phyloP scores from a whole-genome alignment of 345 rosid species.

The Salix koriyanagi region DNA sequence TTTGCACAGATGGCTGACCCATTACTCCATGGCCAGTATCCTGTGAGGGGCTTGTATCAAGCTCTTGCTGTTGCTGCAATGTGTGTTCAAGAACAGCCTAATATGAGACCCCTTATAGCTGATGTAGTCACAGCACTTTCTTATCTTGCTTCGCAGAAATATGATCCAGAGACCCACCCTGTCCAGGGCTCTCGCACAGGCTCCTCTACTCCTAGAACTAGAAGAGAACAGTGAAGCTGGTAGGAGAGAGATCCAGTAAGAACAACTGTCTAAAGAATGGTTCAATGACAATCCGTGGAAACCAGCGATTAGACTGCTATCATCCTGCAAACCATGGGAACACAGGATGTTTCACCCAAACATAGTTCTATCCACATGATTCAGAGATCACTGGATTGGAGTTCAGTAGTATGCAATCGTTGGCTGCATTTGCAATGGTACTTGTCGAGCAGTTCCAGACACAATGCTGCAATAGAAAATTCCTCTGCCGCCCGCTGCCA shows the following conservation, averaged over 20 bases:
- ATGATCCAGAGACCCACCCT: conserved; percentile 44
- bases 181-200: conserved; percentile 37
- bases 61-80: conserved; percentile 90
- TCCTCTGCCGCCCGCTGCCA: not conserved
- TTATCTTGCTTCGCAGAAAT: conserved; percentile 76
- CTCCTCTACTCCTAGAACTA: conserved; percentile 42
- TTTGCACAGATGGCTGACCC: conserved; percentile 88
- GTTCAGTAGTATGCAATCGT: conserved; percentile 14
- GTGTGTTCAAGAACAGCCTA: conserved; percentile 90
- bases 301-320: not conserved
- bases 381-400: conserved; percentile 3
- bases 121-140: conserved; percentile 87
- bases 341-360: not conserved
- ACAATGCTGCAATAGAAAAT: conserved; percentile 4
- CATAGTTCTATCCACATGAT: conserved; percentile 8
- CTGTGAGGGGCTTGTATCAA: conserved; percentile 79
- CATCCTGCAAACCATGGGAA: not conserved
- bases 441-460: not conserved
- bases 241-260: not conserved
- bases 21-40: conserved; percentile 70
- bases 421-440: not conserved
- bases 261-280: not conserved
- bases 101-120: conserved; percentile 70
- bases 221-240: conserved; percentile 34
- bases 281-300: not conserved